Conservation (phyloP, 164 flowering plant species). For the Nymphaea thermarum region DNA sequence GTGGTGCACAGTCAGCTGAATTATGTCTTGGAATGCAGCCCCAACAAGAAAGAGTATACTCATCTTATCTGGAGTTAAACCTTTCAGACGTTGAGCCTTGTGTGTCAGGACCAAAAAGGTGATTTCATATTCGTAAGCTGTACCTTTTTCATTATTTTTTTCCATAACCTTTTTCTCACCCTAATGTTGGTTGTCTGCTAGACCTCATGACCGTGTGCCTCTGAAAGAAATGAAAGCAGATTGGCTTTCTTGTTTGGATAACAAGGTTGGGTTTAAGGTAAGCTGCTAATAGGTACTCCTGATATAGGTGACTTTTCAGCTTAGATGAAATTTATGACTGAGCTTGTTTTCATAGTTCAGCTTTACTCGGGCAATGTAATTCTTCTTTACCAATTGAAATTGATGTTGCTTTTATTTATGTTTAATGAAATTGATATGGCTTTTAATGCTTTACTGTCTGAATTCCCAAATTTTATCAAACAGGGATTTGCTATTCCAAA, state of each 20-base stretch:
- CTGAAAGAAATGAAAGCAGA: conserved; percentile 86
- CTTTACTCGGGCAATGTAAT: too few relatives aligned
- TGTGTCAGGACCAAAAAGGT: conserved; percentile 94
- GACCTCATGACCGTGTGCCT: conserved; percentile 90
- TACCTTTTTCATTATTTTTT: neutral
- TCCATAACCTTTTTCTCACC: neutral
- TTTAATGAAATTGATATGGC: too few relatives aligned
- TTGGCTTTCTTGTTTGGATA: conserved; percentile 88
- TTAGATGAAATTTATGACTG: too few relatives aligned
- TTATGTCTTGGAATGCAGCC: conserved; percentile 32
- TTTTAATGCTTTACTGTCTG: neutral
- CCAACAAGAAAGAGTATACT: conserved; percentile 64
- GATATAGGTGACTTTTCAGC: too few relatives aligned
- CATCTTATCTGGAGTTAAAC: conserved; percentile 61
- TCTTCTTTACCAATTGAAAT: too few relatives aligned
- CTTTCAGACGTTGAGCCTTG: conserved; percentile 85
- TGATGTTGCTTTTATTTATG: too few relatives aligned
- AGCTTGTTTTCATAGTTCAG: too few relatives aligned
- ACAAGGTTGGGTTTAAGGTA: conserved; percentile 91
- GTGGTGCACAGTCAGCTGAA: neutral
- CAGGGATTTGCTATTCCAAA: conserved; percentile 92
- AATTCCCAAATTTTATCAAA: neutral
- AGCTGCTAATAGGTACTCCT: neutral
- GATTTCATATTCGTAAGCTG: neutral
- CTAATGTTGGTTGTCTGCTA: conserved; percentile 10